phyloP scores from a whole-genome alignment of 2,329 filamentous ascomycete genomes.

The Tolypocladium album region DNA sequence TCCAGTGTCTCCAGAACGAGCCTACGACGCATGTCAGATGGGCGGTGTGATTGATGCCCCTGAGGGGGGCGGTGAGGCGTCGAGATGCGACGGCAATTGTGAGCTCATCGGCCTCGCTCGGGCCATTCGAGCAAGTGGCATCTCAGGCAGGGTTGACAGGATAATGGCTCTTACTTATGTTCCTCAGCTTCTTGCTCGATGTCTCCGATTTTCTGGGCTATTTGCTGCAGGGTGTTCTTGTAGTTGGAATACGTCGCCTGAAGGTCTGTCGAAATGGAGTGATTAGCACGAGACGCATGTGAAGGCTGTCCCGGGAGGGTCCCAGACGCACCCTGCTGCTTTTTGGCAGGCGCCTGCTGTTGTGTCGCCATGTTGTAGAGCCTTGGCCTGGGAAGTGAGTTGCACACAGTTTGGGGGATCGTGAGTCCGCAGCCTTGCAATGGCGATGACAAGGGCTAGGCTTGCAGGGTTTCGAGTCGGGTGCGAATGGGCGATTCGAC shows the following conservation, averaged over 20 bases:
- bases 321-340: slow-evolving; percentile 54
- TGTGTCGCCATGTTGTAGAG: slow-evolving; percentile 32
- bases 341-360: slow-evolving; percentile 45
- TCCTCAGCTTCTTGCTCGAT: slow-evolving; percentile 97
- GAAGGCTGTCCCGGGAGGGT: background rate
- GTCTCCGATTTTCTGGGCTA: slow-evolving; percentile 93
- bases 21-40: slow-evolving; percentile 34
- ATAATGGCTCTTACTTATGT: slow-evolving; percentile 61
- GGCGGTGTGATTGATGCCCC: slow-evolving; percentile 7
- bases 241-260: slow-evolving; percentile 71
- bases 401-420: background rate
- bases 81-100: slow-evolving; percentile 19
- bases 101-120: background rate
- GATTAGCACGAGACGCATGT: slow-evolving; percentile 5
- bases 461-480: background rate
- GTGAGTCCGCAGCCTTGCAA: background rate
- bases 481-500: background rate
- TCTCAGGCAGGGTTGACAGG: background rate
- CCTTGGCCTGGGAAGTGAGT: background rate
- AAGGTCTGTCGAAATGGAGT: slow-evolving; percentile 46
- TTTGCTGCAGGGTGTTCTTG: slow-evolving; percentile 72
- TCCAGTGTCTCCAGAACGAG: slow-evolving; percentile 88
- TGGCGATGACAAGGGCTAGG: background rate
- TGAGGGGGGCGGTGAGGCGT: slow-evolving; percentile 16
- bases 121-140: background rate